Evolutionary conservation across 371 early-diverging fungal species (phyloP).

Genomic region (Fennellomyces sp.): DNA sequence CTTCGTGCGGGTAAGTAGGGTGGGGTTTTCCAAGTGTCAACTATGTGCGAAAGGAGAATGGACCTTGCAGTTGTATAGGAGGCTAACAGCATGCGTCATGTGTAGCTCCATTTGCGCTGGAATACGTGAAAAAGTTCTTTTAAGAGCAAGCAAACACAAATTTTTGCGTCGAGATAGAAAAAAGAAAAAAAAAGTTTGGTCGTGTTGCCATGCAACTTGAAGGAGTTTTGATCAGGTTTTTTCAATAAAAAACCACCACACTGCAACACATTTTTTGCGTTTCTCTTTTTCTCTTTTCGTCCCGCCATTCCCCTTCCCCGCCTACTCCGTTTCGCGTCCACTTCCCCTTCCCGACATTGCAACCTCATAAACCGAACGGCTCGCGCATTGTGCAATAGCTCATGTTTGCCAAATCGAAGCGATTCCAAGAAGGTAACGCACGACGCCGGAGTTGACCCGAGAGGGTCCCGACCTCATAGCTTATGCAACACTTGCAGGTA

Average conservation of each 20-base stretch:
- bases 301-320: not conserved
- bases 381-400: not conserved
- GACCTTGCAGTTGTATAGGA: not conserved
- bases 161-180: too few relatives aligned
- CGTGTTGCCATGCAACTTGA: not conserved
- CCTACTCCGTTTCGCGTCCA: not conserved
- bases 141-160: too few relatives aligned
- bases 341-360: not conserved
- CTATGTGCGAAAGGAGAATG: constrained; percentile 6
- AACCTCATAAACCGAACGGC: not conserved
- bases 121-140: constrained; percentile 47
- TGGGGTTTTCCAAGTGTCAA: too few relatives aligned
- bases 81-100: not conserved
- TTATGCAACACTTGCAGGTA: constrained; percentile 12
- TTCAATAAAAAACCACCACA: too few relatives aligned
- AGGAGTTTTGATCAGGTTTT: not conserved
- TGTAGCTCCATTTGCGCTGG: constrained; percentile 52
- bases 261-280: not conserved
- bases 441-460: too few relatives aligned
- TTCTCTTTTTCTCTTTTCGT: not conserved
- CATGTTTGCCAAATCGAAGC: constrained; percentile 49
- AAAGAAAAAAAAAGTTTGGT: not conserved
- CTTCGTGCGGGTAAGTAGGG: constrained; percentile 52
- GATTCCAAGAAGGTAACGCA: constrained; percentile 48
- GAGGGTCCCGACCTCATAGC: not conserved